phyloP scores from a whole-genome alignment of 352 stramenopile genomes.

The Pythium diclinum region DNA sequence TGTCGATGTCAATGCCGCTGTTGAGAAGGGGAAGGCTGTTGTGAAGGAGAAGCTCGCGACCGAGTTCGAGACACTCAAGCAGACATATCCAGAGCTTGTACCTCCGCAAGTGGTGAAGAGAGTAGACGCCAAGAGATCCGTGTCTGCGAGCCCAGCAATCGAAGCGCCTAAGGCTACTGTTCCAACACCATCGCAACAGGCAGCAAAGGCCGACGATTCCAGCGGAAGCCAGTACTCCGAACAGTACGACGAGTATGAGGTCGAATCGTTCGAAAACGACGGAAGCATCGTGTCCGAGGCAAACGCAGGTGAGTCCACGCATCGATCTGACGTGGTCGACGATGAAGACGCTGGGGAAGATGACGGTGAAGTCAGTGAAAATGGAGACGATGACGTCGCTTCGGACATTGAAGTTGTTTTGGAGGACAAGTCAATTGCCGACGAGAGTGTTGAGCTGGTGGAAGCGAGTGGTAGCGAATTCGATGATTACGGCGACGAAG shows the following conservation, averaged over 20 bases:
- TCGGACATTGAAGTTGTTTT: neutral
- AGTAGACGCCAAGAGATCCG: neutral
- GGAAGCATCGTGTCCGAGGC: constrained; percentile 8
- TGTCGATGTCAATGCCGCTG: constrained; percentile 32
- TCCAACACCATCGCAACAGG: neutral
- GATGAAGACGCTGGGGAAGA: neutral
- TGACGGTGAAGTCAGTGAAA: neutral
- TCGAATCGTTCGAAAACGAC: constrained; percentile 37
- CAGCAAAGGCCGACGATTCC: neutral
- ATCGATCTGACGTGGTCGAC: neutral
- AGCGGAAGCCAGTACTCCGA: constrained; percentile 10
- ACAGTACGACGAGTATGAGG: constrained; percentile 21
- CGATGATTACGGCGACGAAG: neutral
- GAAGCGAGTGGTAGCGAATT: neutral
- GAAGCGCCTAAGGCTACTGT: neutral
- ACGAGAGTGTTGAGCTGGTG: neutral
- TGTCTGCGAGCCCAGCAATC: neutral
- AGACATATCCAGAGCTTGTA: constrained; percentile 29
- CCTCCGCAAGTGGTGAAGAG: neutral
- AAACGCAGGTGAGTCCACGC: neutral
- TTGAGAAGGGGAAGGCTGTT: constrained; percentile 27
- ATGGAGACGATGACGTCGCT: neutral
- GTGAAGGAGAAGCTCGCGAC: constrained; percentile 30
- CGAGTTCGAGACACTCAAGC: constrained; percentile 35
- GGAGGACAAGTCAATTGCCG: neutral